Base-by-base conservation (phyloP, 176 grass and related monocot genomes). In the Oryza nivara region DNA sequence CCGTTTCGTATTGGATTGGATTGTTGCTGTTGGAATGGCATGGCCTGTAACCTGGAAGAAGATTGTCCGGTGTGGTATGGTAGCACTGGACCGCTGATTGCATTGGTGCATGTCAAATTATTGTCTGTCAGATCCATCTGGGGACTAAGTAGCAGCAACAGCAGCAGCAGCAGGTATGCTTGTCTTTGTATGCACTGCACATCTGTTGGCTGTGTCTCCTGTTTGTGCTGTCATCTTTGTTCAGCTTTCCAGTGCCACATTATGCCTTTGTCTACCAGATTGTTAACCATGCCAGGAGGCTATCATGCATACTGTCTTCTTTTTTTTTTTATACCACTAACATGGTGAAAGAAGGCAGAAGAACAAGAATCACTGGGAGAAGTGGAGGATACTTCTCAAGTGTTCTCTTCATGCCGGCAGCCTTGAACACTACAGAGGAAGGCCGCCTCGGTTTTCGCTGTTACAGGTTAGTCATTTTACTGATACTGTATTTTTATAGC, bases 181-280 rank as follows among this genome's bases (percentile, higher is more conserved):
- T 61, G 70, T 35, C 26, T 60, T 35, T 72, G 75, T 74, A 67
- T 80, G 36, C 76, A 40, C 75, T 69, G 71, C 17, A 17, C 12
- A 17, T 36, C 23, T 34, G 49, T 19, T 47, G 16, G 47, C 17
- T 32, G 25, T 84, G 87, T 85, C 76, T 40, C 71, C 71, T 64
- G 70, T 80, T 69, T 74, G 63, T 46, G 20, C 76, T 12, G 70
- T 63, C 87, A 56, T 68, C 76, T 13, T 52, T 35, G 20, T 69
- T 75, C 70, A 70, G 70, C 87, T 89, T 89, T 89, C 46, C 28
- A 69, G 64, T 63, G 49, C 64, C 70, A 70, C 63, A 65, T 7
- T 12, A 47, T 75, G 82, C 12, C 35, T 35, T 16, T 83, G 75
- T 84, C 80, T 67, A 70, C 80, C 43, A 65, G 80, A 73, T 73